Base-by-base conservation (phyloP, 805 yeast species). In the Huiozyma sinensis region DNA sequence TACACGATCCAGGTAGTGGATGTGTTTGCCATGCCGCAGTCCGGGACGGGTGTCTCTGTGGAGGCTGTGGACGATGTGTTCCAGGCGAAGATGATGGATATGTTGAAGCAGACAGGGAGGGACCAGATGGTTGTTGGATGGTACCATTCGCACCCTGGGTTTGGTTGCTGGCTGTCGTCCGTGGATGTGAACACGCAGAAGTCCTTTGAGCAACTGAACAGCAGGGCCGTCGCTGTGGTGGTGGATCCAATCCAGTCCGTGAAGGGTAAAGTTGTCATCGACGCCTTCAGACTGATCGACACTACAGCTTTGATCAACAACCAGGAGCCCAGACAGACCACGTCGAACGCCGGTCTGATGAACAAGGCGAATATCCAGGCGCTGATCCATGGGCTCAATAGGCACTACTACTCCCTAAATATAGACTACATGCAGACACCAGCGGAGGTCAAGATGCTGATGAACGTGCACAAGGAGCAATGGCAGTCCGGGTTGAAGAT, bases 131-230 rank as follows among this genome's bases (percentile, higher is more conserved):
- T 92, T 43, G 99, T 92, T 41, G 99, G 99, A 32, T 92, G 99
- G 99, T 92, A 92, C 70, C 99, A 92, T 63, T 89, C 97, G 10
- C 98, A 92, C 67, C 98, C 98, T 5, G 98, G 98, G 12, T 92
- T 90, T 63, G 98, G 98, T n/a, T 92, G 99, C 71, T 92, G 99
- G 99, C 73, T 92, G 54, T 89, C 97, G 9, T 80, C 89, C 29
- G 97, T 92, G 29, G 99, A 92, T 75, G 95, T 92, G 48, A 87
- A 88, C 65, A 92, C 99, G 3, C 99, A 92, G 62, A 96, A 90
- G 63, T 86, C 96, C 33, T 92, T 92, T 60, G 99, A 92, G 63
- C 97, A 88, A 65, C 78, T 92, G 65, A 90, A 90, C 64, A 82
- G 81, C 50, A 75, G 98, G 54, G 95, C 98, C 0, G 98, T 92